Conservation (phyloP, 2,329 filamentous ascomycete genomes). For the Gnomoniopsis smithogilvyi region DNA sequence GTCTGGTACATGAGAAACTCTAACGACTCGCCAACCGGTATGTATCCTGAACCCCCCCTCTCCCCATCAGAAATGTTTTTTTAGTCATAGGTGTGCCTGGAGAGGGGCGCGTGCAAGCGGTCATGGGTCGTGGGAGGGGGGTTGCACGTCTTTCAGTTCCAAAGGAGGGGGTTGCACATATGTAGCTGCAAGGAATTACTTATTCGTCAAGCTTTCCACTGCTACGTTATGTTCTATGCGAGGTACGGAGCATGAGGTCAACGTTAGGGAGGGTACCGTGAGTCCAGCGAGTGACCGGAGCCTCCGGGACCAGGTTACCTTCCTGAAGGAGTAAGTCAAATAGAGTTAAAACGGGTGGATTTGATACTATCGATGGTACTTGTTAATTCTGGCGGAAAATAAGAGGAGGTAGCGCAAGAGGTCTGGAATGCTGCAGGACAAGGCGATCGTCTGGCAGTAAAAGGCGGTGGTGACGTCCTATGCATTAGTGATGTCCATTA, state of each 20-base stretch:
- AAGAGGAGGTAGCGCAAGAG: too few species aligned
- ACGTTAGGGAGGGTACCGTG: constrained; percentile 6
- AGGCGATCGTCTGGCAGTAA: too few species aligned
- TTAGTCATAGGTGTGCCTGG: background rate
- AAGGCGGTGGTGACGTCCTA: too few species aligned
- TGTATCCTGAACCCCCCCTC: too few species aligned
- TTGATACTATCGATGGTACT: too few species aligned
- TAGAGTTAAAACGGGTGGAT: background rate
- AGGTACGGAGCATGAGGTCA: background rate
- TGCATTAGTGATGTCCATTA: too few species aligned
- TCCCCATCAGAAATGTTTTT: too few species aligned
- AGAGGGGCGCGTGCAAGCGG: background rate
- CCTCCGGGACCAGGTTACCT: background rate
- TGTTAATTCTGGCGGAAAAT: too few species aligned
- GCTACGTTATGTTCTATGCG: background rate
- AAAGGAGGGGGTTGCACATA: background rate
- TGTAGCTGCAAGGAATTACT: background rate
- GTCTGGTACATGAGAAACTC: too few species aligned
- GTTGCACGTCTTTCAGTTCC: background rate
- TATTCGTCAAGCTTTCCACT: background rate
- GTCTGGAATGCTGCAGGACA: too few species aligned
- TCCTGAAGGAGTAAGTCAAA: background rate
- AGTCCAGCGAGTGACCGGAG: constrained; percentile 6
- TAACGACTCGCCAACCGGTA: background rate
- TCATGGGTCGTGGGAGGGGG: constrained; percentile 6